Conservation (phyloP, 805 yeast genomes). For the Barnettozyma pratensis region DNA sequence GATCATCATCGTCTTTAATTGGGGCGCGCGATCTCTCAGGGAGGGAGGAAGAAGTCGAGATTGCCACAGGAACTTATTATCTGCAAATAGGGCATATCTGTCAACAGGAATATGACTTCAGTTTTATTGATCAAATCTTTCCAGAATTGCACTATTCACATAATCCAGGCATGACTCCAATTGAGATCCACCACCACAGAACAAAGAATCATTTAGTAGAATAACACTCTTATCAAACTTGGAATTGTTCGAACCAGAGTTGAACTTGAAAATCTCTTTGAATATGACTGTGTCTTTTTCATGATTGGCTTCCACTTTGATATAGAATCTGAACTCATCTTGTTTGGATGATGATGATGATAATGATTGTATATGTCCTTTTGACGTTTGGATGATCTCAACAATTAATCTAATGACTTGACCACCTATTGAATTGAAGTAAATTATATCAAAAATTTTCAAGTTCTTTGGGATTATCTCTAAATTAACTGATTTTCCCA, state of each 20-base stretch:
- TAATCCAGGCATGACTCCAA: constrained; percentile 4
- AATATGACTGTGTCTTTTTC: not conserved
- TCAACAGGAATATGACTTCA: no score
- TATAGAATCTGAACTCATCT: constrained; percentile 1
- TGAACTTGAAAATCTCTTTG: constrained; percentile 1
- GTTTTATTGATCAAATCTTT: constrained; percentile 1
- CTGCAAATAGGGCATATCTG: no score
- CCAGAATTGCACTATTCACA: constrained; percentile 1
- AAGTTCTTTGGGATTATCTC: constrained; percentile 19
- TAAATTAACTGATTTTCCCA: not conserved
- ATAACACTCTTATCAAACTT: not conserved
- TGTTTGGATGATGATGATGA: no score
- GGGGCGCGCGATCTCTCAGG: no score
- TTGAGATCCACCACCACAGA: constrained; percentile 1
- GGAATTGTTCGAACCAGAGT: not conserved
- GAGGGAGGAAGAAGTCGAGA: no score
- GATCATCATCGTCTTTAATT: no score
- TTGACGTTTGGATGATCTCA: constrained; percentile 4
- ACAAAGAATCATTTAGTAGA: constrained; percentile 4
- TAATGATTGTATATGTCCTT: not conserved
- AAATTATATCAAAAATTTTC: constrained; percentile 15
- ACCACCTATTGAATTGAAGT: constrained; percentile 11
- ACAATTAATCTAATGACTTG: constrained; percentile 12
- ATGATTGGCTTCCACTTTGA: constrained; percentile 1
- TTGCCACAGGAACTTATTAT: no score